Evolutionary conservation across 2,329 filamentous ascomycete genomes (phyloP).

Genomic region (Talaromyces albobiverticillius): DNA sequence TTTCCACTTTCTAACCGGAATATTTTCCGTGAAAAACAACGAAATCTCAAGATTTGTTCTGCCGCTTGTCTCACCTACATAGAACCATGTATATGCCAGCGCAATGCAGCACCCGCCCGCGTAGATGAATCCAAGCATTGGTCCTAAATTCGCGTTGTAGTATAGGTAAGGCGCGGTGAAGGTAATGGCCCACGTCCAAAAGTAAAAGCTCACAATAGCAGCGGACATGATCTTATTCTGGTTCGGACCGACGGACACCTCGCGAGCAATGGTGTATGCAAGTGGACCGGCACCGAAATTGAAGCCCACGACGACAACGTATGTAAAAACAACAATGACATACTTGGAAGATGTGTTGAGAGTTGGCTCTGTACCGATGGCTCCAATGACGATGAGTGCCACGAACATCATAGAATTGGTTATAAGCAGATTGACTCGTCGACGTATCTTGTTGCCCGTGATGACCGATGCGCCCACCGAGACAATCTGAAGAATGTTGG

Average conservation of each 20-base stretch:
- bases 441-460: slow-evolving; percentile 1
- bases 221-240: neutral
- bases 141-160: neutral
- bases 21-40: neutral
- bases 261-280: neutral
- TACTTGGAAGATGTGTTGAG: neutral
- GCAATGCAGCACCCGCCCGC: neutral
- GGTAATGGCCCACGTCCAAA: neutral
- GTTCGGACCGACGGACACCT: neutral
- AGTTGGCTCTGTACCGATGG: neutral
- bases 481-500: neutral
- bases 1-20: neutral
- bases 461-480: neutral
- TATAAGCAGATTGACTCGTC: neutral
- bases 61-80: neutral
- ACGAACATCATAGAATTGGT: slow-evolving; percentile 1
- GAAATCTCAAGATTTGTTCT: neutral
- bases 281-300: slow-evolving; percentile 1
- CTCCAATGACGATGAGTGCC: neutral
- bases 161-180: neutral
- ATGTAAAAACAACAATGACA: neutral
- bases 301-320: slow-evolving; percentile 1
- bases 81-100: slow-evolving; percentile 1
- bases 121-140: neutral
- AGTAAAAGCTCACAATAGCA: slow-evolving; percentile 1